Evolutionary conservation across 805 yeast species (phyloP).

Genomic region (Tetrapisispora phaffii): DNA sequence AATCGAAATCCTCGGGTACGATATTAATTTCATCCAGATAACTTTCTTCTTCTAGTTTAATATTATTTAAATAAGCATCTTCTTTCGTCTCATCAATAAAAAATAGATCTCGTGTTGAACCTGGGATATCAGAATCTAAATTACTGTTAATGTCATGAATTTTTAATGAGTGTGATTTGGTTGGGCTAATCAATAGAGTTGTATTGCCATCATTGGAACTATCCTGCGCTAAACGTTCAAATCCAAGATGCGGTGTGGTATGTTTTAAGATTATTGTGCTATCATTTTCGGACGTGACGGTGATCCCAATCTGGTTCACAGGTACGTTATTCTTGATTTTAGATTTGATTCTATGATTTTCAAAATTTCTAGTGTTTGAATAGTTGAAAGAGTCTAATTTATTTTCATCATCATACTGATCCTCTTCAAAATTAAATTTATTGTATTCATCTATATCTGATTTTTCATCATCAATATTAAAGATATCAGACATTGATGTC

Average conservation of each 20-base stretch:
- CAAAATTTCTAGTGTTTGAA: not conserved
- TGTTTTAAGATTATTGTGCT: not conserved
- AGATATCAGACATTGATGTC: constrained; percentile 12
- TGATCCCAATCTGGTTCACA: not conserved
- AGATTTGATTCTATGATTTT: not conserved
- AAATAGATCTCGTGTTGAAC: constrained; percentile 21
- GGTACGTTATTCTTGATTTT: not conserved
- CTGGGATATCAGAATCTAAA: constrained; percentile 32
- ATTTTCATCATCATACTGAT: not conserved
- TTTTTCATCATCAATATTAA: constrained; percentile 9
- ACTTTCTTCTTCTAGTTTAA: constrained; percentile 28
- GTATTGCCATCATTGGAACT: not conserved
- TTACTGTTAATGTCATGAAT: constrained; percentile 32
- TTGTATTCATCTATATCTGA: not conserved
- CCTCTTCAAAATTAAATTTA: not conserved
- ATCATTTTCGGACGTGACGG: not conserved
- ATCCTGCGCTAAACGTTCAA: not conserved
- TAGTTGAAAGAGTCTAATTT: not conserved
- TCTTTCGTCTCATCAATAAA: constrained; percentile 30
- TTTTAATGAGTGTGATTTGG: constrained; percentile 25
- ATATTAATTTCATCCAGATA: constrained; percentile 42
- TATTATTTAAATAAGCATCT: constrained; percentile 22
- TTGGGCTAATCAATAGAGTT: constrained; percentile 8
- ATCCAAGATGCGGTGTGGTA: not conserved
- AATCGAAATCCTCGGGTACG: constrained; percentile 38